Evolutionary conservation across 192 early-diverging fungal genomes (phyloP).

Genomic region (Phycomyces nitens): DNA sequence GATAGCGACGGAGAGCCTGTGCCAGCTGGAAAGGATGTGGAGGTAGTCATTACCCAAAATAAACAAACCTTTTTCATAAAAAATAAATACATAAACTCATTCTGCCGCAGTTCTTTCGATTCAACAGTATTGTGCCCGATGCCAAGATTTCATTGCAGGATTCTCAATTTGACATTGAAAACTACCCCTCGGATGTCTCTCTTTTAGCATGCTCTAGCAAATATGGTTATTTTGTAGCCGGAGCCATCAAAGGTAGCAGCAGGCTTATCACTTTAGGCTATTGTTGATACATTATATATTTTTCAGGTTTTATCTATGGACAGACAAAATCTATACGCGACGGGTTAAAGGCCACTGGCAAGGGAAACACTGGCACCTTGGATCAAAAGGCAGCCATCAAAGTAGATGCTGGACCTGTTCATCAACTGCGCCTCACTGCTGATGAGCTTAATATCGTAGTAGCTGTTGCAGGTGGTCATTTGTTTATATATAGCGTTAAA

Average conservation of each 20-base stretch:
- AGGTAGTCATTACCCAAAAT: neutral
- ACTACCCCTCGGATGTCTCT: slow-evolving; percentile 45
- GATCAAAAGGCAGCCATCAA: slow-evolving; percentile 22
- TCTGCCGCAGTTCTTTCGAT: slow-evolving; percentile 22
- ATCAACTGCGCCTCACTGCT: slow-evolving; percentile 40
- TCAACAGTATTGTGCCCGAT: slow-evolving; percentile 31
- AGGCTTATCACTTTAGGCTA: neutral
- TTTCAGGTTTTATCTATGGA: slow-evolving; percentile 41
- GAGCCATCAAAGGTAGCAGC: slow-evolving; percentile 48
- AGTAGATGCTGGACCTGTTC: slow-evolving; percentile 32
- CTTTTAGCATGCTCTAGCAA: slow-evolving; percentile 59
- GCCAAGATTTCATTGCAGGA: slow-evolving; percentile 39
- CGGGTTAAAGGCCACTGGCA: slow-evolving; percentile 31
- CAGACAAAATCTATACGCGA: slow-evolving; percentile 29
- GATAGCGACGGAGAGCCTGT: neutral
- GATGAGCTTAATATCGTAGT: slow-evolving; percentile 42
- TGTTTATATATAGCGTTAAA: slow-evolving; percentile 37
- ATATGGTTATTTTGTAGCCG: slow-evolving; percentile 70
- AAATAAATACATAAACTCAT: neutral
- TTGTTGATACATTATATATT: slow-evolving; percentile 11
- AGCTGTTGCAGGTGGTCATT: slow-evolving; percentile 27
- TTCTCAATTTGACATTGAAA: slow-evolving; percentile 17
- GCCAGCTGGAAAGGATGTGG: neutral
- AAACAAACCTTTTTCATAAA: neutral
- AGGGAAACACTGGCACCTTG: slow-evolving; percentile 20